A percentile compares a stretch with the other conserved stretches of the same genome.
Evolutionary conservation across 495 filamentous ascomycete genomes (phyloP).

Genomic region (Penicillium parvum): DNA sequence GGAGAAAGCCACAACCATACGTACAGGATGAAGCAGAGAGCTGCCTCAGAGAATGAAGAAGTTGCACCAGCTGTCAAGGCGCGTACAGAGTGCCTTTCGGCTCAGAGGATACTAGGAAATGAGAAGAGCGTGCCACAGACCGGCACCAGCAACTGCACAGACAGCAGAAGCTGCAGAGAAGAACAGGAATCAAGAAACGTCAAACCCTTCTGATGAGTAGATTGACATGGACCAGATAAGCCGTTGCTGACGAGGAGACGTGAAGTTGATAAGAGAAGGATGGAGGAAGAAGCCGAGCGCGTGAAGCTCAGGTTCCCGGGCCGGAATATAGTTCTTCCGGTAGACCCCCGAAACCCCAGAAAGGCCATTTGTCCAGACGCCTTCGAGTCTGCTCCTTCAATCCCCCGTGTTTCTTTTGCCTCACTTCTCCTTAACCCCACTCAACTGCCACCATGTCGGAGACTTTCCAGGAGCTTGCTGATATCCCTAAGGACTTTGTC

Average conservation of each 20-base stretch:
- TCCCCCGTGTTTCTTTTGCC: slow-evolving; percentile 1
- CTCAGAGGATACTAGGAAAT: slow-evolving; percentile 14
- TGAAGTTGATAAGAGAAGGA: slow-evolving; percentile 1
- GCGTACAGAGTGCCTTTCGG: slow-evolving; percentile 16
- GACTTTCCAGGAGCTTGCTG: slow-evolving; percentile 71
- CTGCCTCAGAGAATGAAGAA: slow-evolving; percentile 22
- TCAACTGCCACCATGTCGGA: slow-evolving; percentile 55
- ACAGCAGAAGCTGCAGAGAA: background rate
- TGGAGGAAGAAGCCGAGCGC: slow-evolving; percentile 1
- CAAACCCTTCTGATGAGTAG: slow-evolving; percentile 6
- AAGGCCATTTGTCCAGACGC: slow-evolving; percentile 8
- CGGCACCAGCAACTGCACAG: slow-evolving; percentile 3
- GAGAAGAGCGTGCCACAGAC: slow-evolving; percentile 16
- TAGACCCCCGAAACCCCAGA: slow-evolving; percentile 1
- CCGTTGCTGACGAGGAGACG: background rate
- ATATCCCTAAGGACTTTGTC: slow-evolving; percentile 79
- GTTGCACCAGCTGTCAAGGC: slow-evolving; percentile 16
- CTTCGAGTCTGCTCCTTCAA: slow-evolving; percentile 5
- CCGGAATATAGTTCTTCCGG: slow-evolving; percentile 1
- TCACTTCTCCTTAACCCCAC: slow-evolving; percentile 1
- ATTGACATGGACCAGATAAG: background rate
- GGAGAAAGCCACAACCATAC: slow-evolving; percentile 35
- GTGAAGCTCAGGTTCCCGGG: slow-evolving; percentile 2
- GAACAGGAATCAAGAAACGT: too few relatives aligned
- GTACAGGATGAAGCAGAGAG: slow-evolving; percentile 43